phyloP scores from a whole-genome alignment of 176 grass and related monocot species.

The Musa schizocarpa region DNA sequence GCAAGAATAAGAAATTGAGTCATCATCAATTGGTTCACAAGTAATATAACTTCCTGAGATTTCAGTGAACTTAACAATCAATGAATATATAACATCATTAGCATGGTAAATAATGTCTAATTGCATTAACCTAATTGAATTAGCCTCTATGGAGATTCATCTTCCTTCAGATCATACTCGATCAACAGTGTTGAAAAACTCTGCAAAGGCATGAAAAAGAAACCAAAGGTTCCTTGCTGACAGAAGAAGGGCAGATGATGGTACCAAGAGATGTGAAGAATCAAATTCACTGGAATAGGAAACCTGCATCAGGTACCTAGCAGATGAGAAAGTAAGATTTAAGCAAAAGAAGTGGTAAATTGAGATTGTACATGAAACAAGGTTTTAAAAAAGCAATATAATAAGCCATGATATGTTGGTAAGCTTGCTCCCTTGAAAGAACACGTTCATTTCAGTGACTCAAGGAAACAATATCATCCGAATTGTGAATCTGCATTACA shows the following conservation, averaged over 20 bases:
- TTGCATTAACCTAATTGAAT: no score
- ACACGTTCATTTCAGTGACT: neutral
- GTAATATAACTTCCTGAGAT: no score
- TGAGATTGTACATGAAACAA: neutral
- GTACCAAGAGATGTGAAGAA: neutral
- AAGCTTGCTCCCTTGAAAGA: neutral
- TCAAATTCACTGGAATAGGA: neutral
- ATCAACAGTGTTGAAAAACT: neutral
- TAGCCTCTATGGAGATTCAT: no score
- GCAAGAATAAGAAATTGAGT: no score
- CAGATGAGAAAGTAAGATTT: neutral
- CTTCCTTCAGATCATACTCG: no score
- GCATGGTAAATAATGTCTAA: no score
- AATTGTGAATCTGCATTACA: neutral
- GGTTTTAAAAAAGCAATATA: neutral
- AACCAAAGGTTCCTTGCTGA: neutral
- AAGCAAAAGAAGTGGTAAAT: neutral
- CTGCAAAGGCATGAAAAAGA: neutral
- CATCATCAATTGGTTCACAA: no score
- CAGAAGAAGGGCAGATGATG: neutral
- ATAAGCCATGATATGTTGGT: neutral
- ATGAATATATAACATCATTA: no score
- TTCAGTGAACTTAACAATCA: no score
- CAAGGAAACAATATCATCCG: slow-evolving; percentile 3
- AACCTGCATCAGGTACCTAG: neutral